A percentile compares a stretch with the other conserved stretches of the same genome.
Conservation (phyloP, 331 rosid genomes). For the Ulmus americana region DNA sequence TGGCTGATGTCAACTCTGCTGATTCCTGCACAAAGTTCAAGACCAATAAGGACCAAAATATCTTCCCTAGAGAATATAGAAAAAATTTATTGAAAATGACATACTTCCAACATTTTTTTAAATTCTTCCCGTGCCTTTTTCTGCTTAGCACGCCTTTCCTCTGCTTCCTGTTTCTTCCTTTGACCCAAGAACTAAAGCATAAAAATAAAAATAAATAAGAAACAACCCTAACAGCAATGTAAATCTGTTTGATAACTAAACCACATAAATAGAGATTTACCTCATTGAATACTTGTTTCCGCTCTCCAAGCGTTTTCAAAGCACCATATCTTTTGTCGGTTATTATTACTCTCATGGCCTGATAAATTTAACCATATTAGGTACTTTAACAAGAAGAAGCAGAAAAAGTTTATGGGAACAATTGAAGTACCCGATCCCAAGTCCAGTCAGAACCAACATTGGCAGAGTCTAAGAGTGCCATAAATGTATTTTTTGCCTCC, state of each 20-base stretch:
- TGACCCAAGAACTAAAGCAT: conserved; percentile 57
- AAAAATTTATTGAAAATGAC: conserved; percentile 26
- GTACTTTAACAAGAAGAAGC: conserved; percentile 14
- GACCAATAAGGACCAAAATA: conserved; percentile 15
- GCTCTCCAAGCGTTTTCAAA: conserved; percentile 84
- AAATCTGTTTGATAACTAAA: background rate
- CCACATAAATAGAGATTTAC: conserved; percentile 27
- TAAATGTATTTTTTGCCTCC: conserved; percentile 91
- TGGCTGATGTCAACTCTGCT: conserved; percentile 61
- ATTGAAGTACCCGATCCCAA: conserved; percentile 85
- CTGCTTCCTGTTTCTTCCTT: conserved; percentile 75
- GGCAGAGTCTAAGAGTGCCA: conserved; percentile 71
- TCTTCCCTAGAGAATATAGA: conserved; percentile 16
- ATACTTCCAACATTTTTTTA: conserved; percentile 81
- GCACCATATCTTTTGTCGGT: conserved; percentile 86
- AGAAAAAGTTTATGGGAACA: conserved; percentile 8
- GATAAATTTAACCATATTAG: conserved; percentile 27
- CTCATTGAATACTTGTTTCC: conserved; percentile 94
- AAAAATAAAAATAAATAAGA: background rate
- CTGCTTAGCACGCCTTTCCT: conserved; percentile 69
- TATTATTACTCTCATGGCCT: conserved; percentile 91
- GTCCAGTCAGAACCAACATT: conserved; percentile 92
- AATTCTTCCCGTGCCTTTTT: conserved; percentile 85
- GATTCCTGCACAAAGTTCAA: conserved; percentile 58
- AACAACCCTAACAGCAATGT: background rate